Evolutionary conservation across 805 yeast genomes (phyloP), one percentile per base, ranked within the genome.

Genomic region (Kluyveromyces aestuarii): DNA sequence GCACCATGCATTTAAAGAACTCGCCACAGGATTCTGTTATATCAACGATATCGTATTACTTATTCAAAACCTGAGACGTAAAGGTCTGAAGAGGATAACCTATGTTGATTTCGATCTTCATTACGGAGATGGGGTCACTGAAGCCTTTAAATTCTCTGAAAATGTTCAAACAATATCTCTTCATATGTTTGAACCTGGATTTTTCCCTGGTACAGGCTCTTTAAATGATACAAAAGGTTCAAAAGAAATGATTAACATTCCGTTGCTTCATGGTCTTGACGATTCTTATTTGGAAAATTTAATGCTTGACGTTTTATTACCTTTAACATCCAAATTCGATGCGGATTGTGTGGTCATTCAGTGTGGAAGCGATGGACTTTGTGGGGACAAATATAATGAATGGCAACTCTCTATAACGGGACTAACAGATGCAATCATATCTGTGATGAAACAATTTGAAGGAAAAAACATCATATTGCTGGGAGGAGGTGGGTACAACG

Each of bases 401-500:
- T 85, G 91, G 91, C 84, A 83, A 60, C 60, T 85, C 48, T 75
- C 83, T 0, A 72, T 80, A 8, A 61, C 63, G 38, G 85, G 83
- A 0, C 68, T 73, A 18, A 72, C 75, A 0, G 27, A 58, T 1
- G 63, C 62, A 6, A 61, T 81, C 5, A 27, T 59, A 19, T 40
- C 48, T 1, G 17, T 63, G 1, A 45, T 62, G 6, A 52, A 25
- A 37, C 55, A 11, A 19, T 75, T 17, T 44, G 72, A 53, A 48
- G 2, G 49, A 54, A 54, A 56, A 46, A 40, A 61, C 18, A 41
- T 59, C 1, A 44, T 55, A 1, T 49, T 85, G 7, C 66, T 84
- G 1, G 91, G 91, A 0, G 93, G 93, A 2, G 93, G 93, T 2
- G 93, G 91, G 0, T 85, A 85, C 59, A 79, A 82, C 51, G 78